Base-by-base conservation (phyloP, 1,139 yeast species). In the Suzukiozyma palmioleophila region DNA sequence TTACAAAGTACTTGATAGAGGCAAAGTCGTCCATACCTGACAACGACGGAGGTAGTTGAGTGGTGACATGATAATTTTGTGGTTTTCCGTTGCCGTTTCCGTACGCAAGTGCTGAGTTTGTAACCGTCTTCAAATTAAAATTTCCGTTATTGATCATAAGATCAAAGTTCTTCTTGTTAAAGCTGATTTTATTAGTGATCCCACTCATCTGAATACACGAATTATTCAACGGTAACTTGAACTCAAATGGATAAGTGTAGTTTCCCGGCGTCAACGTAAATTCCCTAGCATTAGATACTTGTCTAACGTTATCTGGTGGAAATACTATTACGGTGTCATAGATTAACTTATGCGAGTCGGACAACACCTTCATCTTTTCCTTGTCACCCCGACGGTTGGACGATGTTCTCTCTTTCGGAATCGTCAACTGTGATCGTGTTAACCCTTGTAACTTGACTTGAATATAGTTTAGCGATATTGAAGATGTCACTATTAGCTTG, bases 401-500 rank as follows among this genome's bases (percentile, higher is more conserved):
- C 16, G 48, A 41, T 46, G 45, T 45, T 34, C 36, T 53, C 10
- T 47, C 49, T 29, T 51, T 35, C 2, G 68, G 67, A 9, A 69
- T 52, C 9, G 39, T 45, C 13, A 77, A 49, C 37, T 61, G 62
- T 0, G 81, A 61, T 32, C 54, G 59, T 15, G 81, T 55, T 3
- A 75, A 59, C 0, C 86, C 87, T 50, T 79, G 82, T 25, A 81
- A 62, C 51, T 80, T 80, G 40, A 79, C 82, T 47, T 72, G 77
- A 37, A 81, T 75, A 47, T 67, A 65, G 35, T 69, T 70, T 34
- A 81, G 58, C 0, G 78, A 54, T 24, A 77, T 65, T 13, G 81
- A 74, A 3, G 69, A 62, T 7, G 69, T 59, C 14, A 75, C 73
- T 10, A 58, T 59, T 39, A 80, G 57, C 9, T 55, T 54, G 2